These are phyloP conservation scores for Cytospora piceae DNA, from an alignment of 2,329 filamentous ascomycete genomes.

Conservation along the genomic window DNA sequence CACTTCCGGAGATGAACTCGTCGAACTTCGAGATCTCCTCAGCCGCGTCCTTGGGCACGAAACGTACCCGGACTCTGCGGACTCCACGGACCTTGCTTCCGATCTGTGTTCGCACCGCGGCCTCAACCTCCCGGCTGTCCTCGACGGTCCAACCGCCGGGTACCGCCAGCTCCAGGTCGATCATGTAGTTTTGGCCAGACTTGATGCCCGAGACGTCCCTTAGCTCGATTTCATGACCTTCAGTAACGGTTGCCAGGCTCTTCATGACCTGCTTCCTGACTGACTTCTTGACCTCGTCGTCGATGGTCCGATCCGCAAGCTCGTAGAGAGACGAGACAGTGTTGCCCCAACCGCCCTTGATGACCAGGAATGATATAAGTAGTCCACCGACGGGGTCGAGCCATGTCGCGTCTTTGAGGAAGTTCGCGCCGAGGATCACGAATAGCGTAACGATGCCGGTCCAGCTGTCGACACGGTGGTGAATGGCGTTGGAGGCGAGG, in stretches of 20 bases:
- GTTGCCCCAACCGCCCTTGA: slow-evolving; percentile 87
- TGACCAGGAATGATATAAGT: slow-evolving; percentile 89
- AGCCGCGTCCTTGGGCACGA: slow-evolving; percentile 69
- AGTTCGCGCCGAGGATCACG: slow-evolving; percentile 87
- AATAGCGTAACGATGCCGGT: slow-evolving; percentile 91
- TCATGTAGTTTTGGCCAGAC: slow-evolving; percentile 92
- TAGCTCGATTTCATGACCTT: slow-evolving; percentile 67
- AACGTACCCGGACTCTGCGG: slow-evolving; percentile 80
- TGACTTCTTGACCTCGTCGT: slow-evolving; percentile 77
- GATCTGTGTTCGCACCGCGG: slow-evolving; percentile 70
- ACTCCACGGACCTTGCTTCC: slow-evolving; percentile 82
- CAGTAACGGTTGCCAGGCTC: slow-evolving; percentile 58
- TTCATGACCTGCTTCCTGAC: slow-evolving; percentile 68
- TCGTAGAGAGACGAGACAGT: slow-evolving; percentile 82
- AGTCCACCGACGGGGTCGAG: slow-evolving; percentile 92
- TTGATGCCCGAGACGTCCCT: slow-evolving; percentile 87
- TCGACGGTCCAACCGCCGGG: slow-evolving; percentile 77
- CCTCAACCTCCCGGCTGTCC: slow-evolving; percentile 71
- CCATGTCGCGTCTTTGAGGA: slow-evolving; percentile 85
- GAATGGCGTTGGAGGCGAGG: slow-evolving; percentile 91
- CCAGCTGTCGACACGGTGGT: slow-evolving; percentile 94
- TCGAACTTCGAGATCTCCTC: slow-evolving; percentile 65
- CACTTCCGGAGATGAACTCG: slow-evolving; percentile 74
- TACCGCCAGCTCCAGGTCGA: slow-evolving; percentile 85
- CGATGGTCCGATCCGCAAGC: slow-evolving; percentile 87